Conservation (phyloP, 2,329 filamentous ascomycete genomes). For the Daldinia sp. region DNA sequence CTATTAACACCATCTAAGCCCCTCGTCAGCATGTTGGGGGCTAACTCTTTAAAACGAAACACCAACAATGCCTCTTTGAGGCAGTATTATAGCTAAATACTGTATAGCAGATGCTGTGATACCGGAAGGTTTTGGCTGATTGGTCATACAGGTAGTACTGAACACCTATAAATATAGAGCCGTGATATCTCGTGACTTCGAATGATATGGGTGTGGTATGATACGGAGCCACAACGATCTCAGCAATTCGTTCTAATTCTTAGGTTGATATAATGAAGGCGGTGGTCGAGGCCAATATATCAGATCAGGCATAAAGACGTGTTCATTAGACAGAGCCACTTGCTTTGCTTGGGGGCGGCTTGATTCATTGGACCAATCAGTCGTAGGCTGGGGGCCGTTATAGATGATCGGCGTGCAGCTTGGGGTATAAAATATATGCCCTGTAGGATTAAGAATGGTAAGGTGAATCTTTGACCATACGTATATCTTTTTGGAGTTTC, state of each 20-base stretch:
- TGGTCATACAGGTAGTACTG: background rate
- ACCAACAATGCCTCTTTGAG: background rate
- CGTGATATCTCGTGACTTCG: background rate
- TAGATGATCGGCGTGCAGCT: background rate
- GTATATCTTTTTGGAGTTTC: background rate
- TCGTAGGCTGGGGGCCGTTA: background rate
- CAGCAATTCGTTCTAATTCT: background rate
- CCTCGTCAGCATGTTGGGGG: background rate
- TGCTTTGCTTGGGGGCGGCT: background rate
- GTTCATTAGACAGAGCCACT: background rate
- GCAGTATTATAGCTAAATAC: background rate
- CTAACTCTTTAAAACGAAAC: background rate
- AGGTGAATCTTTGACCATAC: background rate
- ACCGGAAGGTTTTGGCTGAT: background rate
- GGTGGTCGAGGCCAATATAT: background rate
- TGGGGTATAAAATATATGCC: background rate
- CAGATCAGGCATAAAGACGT: background rate
- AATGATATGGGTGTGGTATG: background rate
- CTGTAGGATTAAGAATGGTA: background rate
- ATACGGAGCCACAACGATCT: background rate
- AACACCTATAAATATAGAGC: conserved; percentile 1
- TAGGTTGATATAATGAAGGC: too few relatives aligned
- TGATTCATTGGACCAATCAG: background rate
- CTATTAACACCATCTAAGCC: background rate
- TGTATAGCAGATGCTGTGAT: background rate